Percentiles rank a stretch among this genome's conserved stretches.
Conservation (phyloP, 2,329 filamentous ascomycete genomes). For the Xylaria sp. region DNA sequence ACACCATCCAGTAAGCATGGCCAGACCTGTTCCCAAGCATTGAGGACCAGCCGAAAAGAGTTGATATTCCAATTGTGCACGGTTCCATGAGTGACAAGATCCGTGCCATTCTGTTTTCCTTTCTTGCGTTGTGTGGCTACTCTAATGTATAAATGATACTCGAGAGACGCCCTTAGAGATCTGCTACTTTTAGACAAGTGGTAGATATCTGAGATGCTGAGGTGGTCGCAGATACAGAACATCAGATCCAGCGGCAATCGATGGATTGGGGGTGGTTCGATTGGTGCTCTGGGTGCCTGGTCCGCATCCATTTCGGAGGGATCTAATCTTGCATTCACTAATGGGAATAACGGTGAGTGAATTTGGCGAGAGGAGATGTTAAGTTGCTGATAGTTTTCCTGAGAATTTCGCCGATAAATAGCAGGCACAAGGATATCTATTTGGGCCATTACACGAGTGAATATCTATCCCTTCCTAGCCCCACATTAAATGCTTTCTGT, state of each 20-base stretch:
- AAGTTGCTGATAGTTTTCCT: no score
- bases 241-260: neutral
- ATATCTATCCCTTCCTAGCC: no score
- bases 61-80: neutral
- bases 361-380: no score
- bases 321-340: no score
- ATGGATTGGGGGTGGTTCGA: neutral
- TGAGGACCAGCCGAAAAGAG: neutral
- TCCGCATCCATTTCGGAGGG: neutral
- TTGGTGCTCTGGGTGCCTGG: neutral
- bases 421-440: no score
- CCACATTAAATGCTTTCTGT: no score
- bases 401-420: no score
- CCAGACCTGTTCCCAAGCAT: neutral
- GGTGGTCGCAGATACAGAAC: neutral
- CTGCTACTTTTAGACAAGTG: neutral
- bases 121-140: neutral
- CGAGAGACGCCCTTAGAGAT: neutral
- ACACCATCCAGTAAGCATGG: neutral
- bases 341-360: no score
- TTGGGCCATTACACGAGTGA: no score
- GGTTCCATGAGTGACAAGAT: neutral
- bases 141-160: neutral
- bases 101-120: neutral
- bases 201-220: neutral